Conservation (phyloP, 371 early-diverging fungal genomes). For the Mortierella sp. region DNA sequence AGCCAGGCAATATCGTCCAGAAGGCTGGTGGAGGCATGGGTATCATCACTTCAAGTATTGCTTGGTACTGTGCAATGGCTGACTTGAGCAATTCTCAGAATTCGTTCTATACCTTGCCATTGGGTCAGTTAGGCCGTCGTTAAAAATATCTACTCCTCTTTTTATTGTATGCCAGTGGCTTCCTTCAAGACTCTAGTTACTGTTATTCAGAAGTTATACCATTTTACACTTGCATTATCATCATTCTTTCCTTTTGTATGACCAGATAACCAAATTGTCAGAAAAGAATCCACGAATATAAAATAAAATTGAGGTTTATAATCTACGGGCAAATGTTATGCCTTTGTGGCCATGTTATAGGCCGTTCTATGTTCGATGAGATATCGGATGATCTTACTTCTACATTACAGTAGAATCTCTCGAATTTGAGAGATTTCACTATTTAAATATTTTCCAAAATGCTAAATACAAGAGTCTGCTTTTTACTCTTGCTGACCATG, state of each 20-base stretch:
- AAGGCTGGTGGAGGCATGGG: conserved; percentile 58
- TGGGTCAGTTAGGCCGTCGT: conserved; percentile 53
- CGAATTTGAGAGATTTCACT: no score
- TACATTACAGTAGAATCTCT: no score
- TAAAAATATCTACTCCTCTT: conserved; percentile 8
- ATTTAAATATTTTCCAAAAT: no score
- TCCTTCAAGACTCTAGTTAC: neutral
- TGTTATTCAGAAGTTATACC: neutral
- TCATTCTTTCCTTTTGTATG: neutral
- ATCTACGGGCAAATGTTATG: no score
- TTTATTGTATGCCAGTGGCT: neutral
- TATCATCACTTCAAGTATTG: conserved; percentile 55
- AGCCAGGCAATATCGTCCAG: conserved; percentile 31
- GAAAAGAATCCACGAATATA: neutral
- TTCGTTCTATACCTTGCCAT: conserved; percentile 48
- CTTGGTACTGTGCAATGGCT: conserved; percentile 61
- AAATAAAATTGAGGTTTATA: no score
- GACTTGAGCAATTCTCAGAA: conserved; percentile 52
- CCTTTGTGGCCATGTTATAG: no score
- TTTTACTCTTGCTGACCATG: conserved; percentile 10
- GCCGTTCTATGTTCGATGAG: no score
- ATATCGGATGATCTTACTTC: no score
- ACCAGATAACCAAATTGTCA: no score
- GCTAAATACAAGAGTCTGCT: no score
- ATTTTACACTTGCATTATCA: neutral